These are phyloP conservation scores for Willaertia magna DNA, from an alignment of 208 protist species.

Conservation along the genomic window DNA sequence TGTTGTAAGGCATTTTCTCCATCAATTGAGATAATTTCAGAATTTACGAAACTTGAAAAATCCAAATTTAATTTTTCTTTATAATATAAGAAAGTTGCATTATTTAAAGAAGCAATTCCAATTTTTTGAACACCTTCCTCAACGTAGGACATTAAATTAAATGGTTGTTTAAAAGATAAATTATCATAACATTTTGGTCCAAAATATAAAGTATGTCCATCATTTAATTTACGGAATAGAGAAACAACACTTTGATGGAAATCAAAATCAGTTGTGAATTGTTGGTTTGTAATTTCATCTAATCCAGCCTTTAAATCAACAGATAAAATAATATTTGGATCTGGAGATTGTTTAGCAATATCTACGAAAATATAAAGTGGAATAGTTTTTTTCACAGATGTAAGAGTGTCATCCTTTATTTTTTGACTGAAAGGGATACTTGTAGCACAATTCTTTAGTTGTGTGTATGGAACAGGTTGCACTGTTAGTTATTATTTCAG, in stretches of 20 bases:
- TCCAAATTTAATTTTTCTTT: not conserved
- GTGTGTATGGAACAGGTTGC: too few relatives aligned
- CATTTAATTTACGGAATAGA: not conserved
- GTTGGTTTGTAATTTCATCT: not conserved
- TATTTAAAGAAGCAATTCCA: not conserved
- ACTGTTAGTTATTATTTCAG: too few relatives aligned
- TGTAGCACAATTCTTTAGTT: too few relatives aligned
- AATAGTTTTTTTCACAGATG: not conserved
- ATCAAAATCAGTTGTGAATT: not conserved
- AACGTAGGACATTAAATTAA: not conserved
- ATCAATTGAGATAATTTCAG: not conserved
- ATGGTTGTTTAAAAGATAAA: not conserved
- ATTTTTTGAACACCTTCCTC: not conserved
- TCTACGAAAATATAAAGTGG: not conserved
- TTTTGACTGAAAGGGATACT: too few relatives aligned
- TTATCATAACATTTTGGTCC: not conserved
- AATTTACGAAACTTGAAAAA: not conserved
- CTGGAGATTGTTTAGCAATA: not conserved
- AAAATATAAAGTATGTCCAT: conserved; percentile 1
- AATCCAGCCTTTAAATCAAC: not conserved
- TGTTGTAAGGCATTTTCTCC: not conserved
- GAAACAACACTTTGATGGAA: not conserved
- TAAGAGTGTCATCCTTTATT: too few relatives aligned
- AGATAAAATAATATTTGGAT: not conserved
- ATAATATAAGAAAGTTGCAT: not conserved